These are phyloP conservation scores for Trametes elegans DNA, from an alignment of 768 basidiomycete species.

Conservation along the genomic window DNA sequence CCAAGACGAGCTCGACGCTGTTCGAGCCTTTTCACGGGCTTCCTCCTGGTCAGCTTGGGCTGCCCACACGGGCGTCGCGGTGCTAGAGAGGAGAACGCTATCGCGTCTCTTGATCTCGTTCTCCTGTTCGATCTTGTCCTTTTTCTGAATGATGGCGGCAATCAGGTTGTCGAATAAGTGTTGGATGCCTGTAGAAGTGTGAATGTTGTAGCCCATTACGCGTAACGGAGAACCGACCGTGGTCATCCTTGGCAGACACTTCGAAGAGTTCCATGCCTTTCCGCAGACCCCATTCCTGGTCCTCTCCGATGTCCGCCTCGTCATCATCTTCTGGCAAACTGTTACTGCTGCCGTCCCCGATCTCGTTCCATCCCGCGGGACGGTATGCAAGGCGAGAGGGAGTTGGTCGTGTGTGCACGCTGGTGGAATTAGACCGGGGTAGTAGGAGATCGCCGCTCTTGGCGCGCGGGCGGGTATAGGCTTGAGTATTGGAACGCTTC, in stretches of 20 bases:
- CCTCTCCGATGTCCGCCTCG: constrained; percentile 46
- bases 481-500: constrained; percentile 32
- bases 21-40: constrained; percentile 52
- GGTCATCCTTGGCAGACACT: constrained; percentile 87
- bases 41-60: constrained; percentile 82
- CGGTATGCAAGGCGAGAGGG: constrained; percentile 50
- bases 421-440: constrained; percentile 21
- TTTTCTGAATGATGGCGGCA: constrained; percentile 71
- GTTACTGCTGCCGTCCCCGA: constrained; percentile 60
- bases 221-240: constrained; percentile 49
- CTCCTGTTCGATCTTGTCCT: constrained; percentile 78
- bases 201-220: neutral
- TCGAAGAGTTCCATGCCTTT: constrained; percentile 89
- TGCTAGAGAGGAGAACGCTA: constrained; percentile 72
- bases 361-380: constrained; percentile 53
- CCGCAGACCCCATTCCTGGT: constrained; percentile 72
- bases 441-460: constrained; percentile 41
- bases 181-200: constrained; percentile 60
- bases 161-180: constrained; percentile 79
- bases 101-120: constrained; percentile 79
- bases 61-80: constrained; percentile 68
- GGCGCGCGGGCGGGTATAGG: constrained; percentile 40
- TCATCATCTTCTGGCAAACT: constrained; percentile 61
- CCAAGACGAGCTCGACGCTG: constrained; percentile 50
- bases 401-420: constrained; percentile 18